Base-by-base conservation (phyloP, 2,329 filamentous ascomycete genomes). In the Alternaria ventricosa region DNA sequence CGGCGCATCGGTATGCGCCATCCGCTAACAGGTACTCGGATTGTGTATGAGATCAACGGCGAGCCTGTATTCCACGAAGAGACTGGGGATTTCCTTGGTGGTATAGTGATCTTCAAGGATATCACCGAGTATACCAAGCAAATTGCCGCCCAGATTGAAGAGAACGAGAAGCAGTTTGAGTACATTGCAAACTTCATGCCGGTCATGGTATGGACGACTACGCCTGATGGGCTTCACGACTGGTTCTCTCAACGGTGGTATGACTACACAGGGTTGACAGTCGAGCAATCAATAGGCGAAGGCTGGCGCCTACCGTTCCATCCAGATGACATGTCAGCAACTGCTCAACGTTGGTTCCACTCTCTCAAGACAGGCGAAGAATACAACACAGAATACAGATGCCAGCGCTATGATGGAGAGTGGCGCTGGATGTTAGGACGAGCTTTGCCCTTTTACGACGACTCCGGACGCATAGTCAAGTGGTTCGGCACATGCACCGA, bases 401-500 rank as follows among this genome's bases (percentile, higher is more conserved):
- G 89, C 64, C 85, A 82, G 55, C 88, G 85, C 61, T 86, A 86
- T 54, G 86, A 90, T 30, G 92, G 92, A 1, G 85, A 90, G 60
- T 94, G 89, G 87, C 85, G 91, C 57, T 95, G 92, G 92, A 93
- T 94, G 84, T 82, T 95, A 3, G 91, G 89, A 11, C 85, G 91
- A 46, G 92, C 91, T 1, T 77, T 91, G 13, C 91, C 92, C 0
- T 84, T 93, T 71, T 85, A 84, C 43, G 88, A 92, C 63, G 86
- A 89, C 47, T 87, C 87, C 0, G 90, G 90, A 2, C 82, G 85
- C 51, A 92, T 94, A 53, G 84, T 92, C 62, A 93, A 92, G 74
- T 94, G 92, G 92, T 93, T 92, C 71, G 92, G 91, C 15, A 93
- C 91, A 1, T 93, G 90, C 71, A 94, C 92, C 12, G 92, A 95